Base-by-base conservation (phyloP, 1,139 yeast species). In the Blastobotrys arbuscula region DNA sequence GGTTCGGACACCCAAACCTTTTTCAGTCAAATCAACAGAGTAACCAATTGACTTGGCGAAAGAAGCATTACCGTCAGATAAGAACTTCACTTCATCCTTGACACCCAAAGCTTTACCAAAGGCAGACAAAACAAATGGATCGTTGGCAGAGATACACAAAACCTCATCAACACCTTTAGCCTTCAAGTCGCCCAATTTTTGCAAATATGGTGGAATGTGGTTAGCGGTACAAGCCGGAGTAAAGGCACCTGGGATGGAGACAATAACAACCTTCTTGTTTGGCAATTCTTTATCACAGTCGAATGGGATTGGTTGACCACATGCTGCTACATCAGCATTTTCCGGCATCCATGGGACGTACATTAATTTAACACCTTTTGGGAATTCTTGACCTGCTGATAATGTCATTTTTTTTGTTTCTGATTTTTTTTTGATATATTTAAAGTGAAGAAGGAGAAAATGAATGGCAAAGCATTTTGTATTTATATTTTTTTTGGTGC, bases 211-310 rank as follows among this genome's bases (percentile, higher is more conserved):
- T 24, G 96, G 96, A 56, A 88, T 79, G 68, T 89, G 96, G 58
- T 76, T 72, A 55, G 80, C 85, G 34, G 92, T 80, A 70, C 96
- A 88, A 6, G 95, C 81, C 56, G 95, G 95, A 35, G 96, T 85
- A 75, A 87, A 88, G 21, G 96, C 95, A 55, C 95, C 95, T 53
- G 96, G 96, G 24, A 86, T 95, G 50, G 87, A 77, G 38, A 90
- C 87, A 59, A 87, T 73, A 39, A 85, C 79, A 42, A 85, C 76
- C 57, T 75, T 78, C 66, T 76, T 76, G 5, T 28, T 28, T 55
- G 74, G 72, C 59, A 67, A 67, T 57, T 75, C 71, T 62, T 72
- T 71, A 52, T 73, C 71, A 52, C 81, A 71, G 58, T 79, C 76
- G 54, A 75, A 72, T 31, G 68, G 69, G 38, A 68, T 62, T 42